phyloP scores from a whole-genome alignment of 2,329 filamentous ascomycete genomes.

The Colletotrichum somersetense region DNA sequence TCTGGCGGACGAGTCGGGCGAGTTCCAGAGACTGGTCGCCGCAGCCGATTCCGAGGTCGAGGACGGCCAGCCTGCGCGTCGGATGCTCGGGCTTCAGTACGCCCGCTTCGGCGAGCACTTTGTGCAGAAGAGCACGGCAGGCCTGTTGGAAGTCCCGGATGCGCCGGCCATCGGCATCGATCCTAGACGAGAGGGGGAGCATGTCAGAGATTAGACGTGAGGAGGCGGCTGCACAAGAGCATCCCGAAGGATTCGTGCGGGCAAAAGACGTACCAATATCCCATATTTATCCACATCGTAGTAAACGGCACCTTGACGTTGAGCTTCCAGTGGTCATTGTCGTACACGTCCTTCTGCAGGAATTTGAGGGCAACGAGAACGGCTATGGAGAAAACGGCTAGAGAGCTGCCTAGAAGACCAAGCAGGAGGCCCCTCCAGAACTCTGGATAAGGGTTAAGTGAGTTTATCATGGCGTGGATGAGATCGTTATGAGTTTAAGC shows the following conservation, averaged over 20 bases:
- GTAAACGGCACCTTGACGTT: slow-evolving; percentile 61
- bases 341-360: slow-evolving; percentile 56
- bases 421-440: slow-evolving; percentile 9
- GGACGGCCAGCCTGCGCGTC: slow-evolving; percentile 50
- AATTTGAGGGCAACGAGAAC: slow-evolving; percentile 40
- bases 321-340: slow-evolving; percentile 67
- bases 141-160: slow-evolving; percentile 59
- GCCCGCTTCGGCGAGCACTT: slow-evolving; percentile 59
- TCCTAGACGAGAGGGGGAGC: slow-evolving; percentile 45
- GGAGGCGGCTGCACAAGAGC: too few species aligned
- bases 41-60: slow-evolving; percentile 71
- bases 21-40: slow-evolving; percentile 68
- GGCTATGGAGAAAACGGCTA: slow-evolving; percentile 42
- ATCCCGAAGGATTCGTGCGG: background rate
- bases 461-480: background rate
- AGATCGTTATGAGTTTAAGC: background rate
- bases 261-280: slow-evolving; percentile 64
- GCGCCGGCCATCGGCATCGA: slow-evolving; percentile 46
- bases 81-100: slow-evolving; percentile 47
- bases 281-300: slow-evolving; percentile 75
- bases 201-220: background rate
- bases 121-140: slow-evolving; percentile 61
- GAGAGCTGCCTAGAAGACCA: slow-evolving; percentile 44
- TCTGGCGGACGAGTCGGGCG: slow-evolving; percentile 46
- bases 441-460: background rate